These are phyloP conservation scores for Leccinum subgranulosum DNA, from an alignment of 768 basidiomycete species.

Conservation along the genomic window DNA sequence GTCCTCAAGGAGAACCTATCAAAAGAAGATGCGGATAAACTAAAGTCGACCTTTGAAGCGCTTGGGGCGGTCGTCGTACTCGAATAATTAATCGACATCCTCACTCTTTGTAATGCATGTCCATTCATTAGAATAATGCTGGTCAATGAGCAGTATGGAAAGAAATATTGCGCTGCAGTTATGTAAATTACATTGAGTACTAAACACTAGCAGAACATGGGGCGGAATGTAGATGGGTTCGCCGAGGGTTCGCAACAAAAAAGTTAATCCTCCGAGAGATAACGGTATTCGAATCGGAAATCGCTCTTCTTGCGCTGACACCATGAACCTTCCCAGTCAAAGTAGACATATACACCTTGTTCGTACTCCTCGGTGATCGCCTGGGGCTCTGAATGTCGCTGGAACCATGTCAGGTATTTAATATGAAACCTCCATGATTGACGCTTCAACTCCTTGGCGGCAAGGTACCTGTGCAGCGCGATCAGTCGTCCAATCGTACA, in stretches of 20 bases:
- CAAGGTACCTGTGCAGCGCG: constrained; percentile 64
- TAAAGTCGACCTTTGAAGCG: constrained; percentile 85
- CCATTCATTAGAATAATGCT: constrained; percentile 15
- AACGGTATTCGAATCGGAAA: constrained; percentile 96
- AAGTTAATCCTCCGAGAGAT: constrained; percentile 75
- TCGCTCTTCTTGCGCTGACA: constrained; percentile 97
- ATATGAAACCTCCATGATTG: constrained; percentile 99
- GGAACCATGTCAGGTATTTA: constrained; percentile 99
- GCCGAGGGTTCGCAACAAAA: neutral
- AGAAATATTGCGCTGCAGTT: constrained; percentile 19
- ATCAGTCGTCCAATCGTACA: constrained; percentile 1
- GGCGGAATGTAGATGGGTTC: constrained; percentile 2
- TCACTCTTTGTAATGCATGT: constrained; percentile 10
- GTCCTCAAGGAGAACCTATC: constrained; percentile 89
- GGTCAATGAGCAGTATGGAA: constrained; percentile 14
- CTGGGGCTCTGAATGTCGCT: constrained; percentile 95
- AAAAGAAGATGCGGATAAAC: constrained; percentile 97
- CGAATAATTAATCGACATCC: constrained; percentile 49
- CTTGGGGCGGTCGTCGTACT: constrained; percentile 86
- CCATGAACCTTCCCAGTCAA: constrained; percentile 99
- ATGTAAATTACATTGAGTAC: constrained; percentile 24
- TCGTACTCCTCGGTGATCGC: constrained; percentile 99
- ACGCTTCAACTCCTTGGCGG: constrained; percentile 94
- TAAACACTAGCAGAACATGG: constrained; percentile 12
- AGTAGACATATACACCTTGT: constrained; percentile 98